Evolutionary conservation across 2,329 filamentous ascomycete genomes (phyloP), one percentile per base, ranked within the genome.

Genomic region (Zelopaecilomyces penicillatus): DNA sequence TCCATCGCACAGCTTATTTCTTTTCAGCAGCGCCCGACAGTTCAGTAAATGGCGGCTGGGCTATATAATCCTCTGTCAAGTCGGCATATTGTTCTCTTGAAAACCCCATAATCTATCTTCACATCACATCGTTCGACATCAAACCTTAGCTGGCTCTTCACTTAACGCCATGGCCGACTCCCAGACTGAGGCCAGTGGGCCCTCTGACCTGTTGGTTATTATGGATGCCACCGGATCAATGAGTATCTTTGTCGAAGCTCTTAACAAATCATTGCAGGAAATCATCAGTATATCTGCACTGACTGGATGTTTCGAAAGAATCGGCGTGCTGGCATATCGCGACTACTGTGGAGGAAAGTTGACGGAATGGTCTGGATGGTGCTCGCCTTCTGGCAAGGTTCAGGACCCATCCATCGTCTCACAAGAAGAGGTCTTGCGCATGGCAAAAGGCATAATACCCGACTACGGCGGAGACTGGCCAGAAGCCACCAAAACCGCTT

Each of bases 291-390:
- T 76, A 5, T 73, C 71, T 1, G 61, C 65, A 1, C 59, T 75
- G 1, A 75, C 73, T 0, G 65, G 61, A 42, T 70, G 68, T 51
- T 76, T 77, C 52, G 63, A 67, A 4, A 65, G 70, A 2, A 70
- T 76, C 43, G 73, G 71, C 5, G 61, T 76, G 4, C 54, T 76
- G 9, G 69, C 67, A 2, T 76, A 76, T 49, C 65, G 73, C 5
- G 73, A 76, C 56, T 75, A 74, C 52, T 61, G 56, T 47, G 46
- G 50, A 9, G 54, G 55, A 10, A 37, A 42, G 4, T 47, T 71
- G 27, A 64, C 67, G 2, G 60, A 73, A 40, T 76, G 71, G 68
- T 75, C 72, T 0, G 70, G 72, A 3, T 76, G 73, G 73, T 63
- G 57, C 37, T 57, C 55, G 19, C 55, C 56, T 10, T 54, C 54